Evolutionary conservation across 257 asterid species (phyloP).

Genomic region (Vinca minor): DNA sequence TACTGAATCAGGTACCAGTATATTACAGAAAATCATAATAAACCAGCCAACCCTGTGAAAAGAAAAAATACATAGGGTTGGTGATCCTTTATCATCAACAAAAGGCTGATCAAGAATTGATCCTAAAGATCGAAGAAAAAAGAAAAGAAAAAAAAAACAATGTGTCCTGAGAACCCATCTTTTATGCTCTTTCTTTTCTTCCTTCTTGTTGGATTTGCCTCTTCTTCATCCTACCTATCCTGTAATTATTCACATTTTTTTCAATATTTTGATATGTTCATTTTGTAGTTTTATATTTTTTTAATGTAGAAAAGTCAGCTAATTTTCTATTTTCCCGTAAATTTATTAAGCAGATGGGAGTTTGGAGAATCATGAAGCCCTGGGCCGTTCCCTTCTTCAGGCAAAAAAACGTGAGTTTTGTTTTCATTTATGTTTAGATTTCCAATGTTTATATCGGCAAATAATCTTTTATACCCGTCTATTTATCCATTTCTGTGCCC

Average conservation of each 20-base stretch:
- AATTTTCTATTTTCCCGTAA: neutral
- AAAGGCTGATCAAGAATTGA: neutral
- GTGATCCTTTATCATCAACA: neutral
- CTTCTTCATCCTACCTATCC: conserved; percentile 47
- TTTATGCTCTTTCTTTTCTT: conserved; percentile 39
- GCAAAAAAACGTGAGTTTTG: conserved; percentile 46
- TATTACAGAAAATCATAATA: neutral
- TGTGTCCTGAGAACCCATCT: conserved; percentile 32
- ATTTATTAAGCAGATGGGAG: conserved; percentile 38
- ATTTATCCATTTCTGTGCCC: too few species aligned
- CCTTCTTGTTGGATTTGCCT: conserved; percentile 43
- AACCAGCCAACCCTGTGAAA: conserved; percentile 14
- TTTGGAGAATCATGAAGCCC: conserved; percentile 30
- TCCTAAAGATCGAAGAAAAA: conserved; percentile 24
- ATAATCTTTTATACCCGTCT: too few species aligned
- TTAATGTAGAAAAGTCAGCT: neutral
- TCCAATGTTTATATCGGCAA: too few species aligned
- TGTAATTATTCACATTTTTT: conserved; percentile 24
- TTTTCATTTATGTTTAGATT: neutral
- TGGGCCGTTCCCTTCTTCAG: conserved; percentile 74
- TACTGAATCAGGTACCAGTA: neutral
- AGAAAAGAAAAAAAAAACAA: conserved; percentile 18
- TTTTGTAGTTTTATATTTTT: neutral
- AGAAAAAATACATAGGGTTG: conserved; percentile 7
- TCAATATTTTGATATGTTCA: neutral